Percentiles rank a stretch among this genome's conserved stretches.
Conservation (phyloP, 345 rosid species). For the Noccaea bulbosa region DNA sequence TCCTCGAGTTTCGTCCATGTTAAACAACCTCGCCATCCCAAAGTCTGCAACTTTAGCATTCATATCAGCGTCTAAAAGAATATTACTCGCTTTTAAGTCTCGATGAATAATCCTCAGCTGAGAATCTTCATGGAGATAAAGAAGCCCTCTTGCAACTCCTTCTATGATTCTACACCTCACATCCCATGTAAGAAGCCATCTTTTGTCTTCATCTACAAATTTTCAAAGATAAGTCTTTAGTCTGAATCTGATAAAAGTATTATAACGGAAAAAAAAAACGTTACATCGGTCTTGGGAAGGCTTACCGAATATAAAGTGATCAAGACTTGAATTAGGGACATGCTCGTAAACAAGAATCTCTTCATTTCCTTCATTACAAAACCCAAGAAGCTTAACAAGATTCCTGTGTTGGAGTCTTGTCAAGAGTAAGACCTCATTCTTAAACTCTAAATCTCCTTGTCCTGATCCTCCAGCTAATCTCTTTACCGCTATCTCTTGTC, state of each 20-base stretch:
- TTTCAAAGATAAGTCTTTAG: not conserved
- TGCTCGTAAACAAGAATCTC: conserved; percentile 61
- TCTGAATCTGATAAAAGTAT: not conserved
- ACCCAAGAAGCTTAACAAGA: conserved; percentile 60
- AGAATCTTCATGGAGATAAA: conserved; percentile 49
- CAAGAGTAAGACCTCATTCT: conserved; percentile 55
- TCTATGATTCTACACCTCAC: conserved; percentile 43
- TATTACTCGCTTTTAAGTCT: conserved; percentile 47
- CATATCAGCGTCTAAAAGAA: conserved; percentile 42
- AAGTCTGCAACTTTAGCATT: conserved; percentile 50
- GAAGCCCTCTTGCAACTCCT: conserved; percentile 47
- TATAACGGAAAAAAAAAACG: not conserved
- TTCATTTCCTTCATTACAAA: conserved; percentile 50
- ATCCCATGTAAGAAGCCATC: conserved; percentile 36
- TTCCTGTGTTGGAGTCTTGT: conserved; percentile 66
- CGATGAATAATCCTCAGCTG: conserved; percentile 41
- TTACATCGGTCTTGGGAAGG: not conserved
- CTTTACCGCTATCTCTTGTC: conserved; percentile 37
- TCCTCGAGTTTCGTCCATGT: conserved; percentile 44
- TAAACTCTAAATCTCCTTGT: conserved; percentile 61
- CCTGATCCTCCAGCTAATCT: conserved; percentile 49
- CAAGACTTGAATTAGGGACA: conserved; percentile 57
- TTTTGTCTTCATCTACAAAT: conserved; percentile 36
- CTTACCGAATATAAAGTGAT: conserved; percentile 54
- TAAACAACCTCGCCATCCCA: conserved; percentile 48